phyloP scores from a whole-genome alignment of 1,284 basidiomycete genomes.

The Naganishia sp. region DNA sequence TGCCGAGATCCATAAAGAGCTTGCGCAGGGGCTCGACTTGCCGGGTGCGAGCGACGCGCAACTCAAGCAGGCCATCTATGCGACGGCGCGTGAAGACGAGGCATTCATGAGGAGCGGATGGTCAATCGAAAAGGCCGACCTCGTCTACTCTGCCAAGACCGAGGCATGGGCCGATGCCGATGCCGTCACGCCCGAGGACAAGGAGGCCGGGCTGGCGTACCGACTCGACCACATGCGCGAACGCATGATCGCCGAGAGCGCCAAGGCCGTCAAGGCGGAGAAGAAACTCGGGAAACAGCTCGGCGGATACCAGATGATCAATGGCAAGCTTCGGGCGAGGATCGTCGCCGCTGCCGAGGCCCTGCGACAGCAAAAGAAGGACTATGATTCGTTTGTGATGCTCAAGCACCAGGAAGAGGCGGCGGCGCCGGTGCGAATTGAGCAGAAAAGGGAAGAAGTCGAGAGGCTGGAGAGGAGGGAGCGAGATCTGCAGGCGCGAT shows the following conservation, averaged over 20 bases:
- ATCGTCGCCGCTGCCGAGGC: slow-evolving; percentile 70
- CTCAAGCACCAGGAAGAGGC: slow-evolving; percentile 71
- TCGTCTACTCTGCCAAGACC: slow-evolving; percentile 65
- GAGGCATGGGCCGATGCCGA: slow-evolving; percentile 69
- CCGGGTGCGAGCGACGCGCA: slow-evolving; percentile 77
- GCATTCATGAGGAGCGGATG: slow-evolving; percentile 64
- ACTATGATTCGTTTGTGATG: slow-evolving; percentile 74
- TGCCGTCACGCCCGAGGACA: slow-evolving; percentile 62
- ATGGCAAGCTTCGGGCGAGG: slow-evolving; percentile 67
- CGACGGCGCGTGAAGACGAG: slow-evolving; percentile 64
- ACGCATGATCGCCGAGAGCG: slow-evolving; percentile 79
- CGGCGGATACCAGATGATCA: slow-evolving; percentile 85
- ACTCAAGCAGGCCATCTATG: slow-evolving; percentile 70
- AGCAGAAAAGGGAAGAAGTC: slow-evolving; percentile 78
- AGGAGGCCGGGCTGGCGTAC: slow-evolving; percentile 65
- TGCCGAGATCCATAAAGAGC: slow-evolving; percentile 72
- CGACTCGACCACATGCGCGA: slow-evolving; percentile 68
- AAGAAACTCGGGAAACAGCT: slow-evolving; percentile 86
- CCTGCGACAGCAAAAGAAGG: slow-evolving; percentile 66
- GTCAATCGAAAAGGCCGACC: slow-evolving; percentile 63
- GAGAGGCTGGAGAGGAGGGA: slow-evolving; percentile 74
- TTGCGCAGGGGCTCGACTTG: slow-evolving; percentile 77
- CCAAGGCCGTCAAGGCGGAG: slow-evolving; percentile 80
- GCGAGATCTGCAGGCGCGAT: slow-evolving; percentile 71
- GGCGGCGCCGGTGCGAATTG: slow-evolving; percentile 72